Conservation (phyloP, 202 grass and related monocot species). For the Carex sylvatica region DNA sequence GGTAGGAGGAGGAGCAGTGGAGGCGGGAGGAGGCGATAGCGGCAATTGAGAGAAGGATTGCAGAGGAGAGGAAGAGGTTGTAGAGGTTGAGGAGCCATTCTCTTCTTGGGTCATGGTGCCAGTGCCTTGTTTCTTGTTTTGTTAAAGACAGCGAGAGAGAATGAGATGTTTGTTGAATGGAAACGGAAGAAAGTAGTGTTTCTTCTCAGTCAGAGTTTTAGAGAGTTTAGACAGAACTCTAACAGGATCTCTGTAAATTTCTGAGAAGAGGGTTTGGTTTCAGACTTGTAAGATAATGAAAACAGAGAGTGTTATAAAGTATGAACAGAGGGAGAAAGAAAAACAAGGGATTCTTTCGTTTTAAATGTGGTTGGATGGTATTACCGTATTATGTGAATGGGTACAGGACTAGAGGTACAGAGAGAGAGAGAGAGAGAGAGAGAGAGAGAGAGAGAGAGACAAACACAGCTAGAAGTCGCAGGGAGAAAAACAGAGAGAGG, state of each 20-base stretch:
- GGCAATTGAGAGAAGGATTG: conserved; percentile 76
- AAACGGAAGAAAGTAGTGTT: not conserved
- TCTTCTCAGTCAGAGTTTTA: not conserved
- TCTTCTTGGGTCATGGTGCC: conserved; percentile 58
- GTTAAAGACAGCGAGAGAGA: not conserved
- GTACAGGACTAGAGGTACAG: not conserved
- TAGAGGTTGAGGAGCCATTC: conserved; percentile 68
- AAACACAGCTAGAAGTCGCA: not conserved
- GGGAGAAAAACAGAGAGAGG: not conserved
- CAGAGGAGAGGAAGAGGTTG: conserved; percentile 59
- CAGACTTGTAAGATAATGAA: conserved; percentile 5
- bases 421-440: not conserved
- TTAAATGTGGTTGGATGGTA: not conserved
- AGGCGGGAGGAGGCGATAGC: conserved; percentile 32
- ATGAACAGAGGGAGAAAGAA: not conserved
- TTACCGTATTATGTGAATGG: not conserved
- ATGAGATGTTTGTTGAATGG: not conserved
- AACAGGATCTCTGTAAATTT: not conserved
- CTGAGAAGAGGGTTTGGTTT: not conserved
- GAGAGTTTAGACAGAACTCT: not conserved
- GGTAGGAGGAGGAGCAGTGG: not conserved
- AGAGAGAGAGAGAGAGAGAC: not conserved
- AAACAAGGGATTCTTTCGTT: not conserved
- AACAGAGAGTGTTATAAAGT: not conserved
- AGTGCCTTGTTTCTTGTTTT: not conserved